Conservation (phyloP, 768 basidiomycete species). For the Megacollybia marginata region DNA sequence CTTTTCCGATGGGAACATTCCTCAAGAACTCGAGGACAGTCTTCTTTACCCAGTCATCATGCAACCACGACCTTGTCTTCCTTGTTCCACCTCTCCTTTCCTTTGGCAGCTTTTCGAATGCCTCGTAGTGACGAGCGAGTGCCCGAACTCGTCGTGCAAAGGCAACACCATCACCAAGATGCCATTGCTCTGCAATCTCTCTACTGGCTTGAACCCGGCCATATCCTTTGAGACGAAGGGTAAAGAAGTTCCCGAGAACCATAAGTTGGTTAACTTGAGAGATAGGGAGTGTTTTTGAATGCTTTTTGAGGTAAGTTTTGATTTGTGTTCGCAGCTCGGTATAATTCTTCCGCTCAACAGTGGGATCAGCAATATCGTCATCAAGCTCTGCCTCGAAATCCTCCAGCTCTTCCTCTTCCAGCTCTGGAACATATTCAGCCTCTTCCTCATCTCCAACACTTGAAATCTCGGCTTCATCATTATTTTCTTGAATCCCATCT, state of each 20-base stretch:
- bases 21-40: neutral
- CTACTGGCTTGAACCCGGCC: slow-evolving; percentile 4
- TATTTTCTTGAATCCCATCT: neutral
- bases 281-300: slow-evolving; percentile 1
- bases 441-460: neutral
- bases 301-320: no score
- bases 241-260: slow-evolving; percentile 11
- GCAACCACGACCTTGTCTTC: slow-evolving; percentile 3
- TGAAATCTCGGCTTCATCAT: neutral
- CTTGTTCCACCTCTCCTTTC: slow-evolving; percentile 4
- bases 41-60: neutral
- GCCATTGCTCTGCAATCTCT: slow-evolving; percentile 14
- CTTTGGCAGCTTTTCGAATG: slow-evolving; percentile 8
- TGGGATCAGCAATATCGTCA: slow-evolving; percentile 3
- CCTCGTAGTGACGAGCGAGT: slow-evolving; percentile 14
- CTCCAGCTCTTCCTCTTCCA: neutral
- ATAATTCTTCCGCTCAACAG: neutral
- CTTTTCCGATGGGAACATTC: neutral
- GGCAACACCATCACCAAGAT: slow-evolving; percentile 7
- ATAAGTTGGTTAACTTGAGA: slow-evolving; percentile 7
- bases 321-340: no score
- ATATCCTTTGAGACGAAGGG: slow-evolving; percentile 8
- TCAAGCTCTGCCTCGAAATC: neutral
- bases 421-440: neutral
- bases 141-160: slow-evolving; percentile 11